These are phyloP conservation scores for Graphiopsis chlorocephala DNA, from an alignment of 2,329 filamentous ascomycete species.

Conservation along the genomic window DNA sequence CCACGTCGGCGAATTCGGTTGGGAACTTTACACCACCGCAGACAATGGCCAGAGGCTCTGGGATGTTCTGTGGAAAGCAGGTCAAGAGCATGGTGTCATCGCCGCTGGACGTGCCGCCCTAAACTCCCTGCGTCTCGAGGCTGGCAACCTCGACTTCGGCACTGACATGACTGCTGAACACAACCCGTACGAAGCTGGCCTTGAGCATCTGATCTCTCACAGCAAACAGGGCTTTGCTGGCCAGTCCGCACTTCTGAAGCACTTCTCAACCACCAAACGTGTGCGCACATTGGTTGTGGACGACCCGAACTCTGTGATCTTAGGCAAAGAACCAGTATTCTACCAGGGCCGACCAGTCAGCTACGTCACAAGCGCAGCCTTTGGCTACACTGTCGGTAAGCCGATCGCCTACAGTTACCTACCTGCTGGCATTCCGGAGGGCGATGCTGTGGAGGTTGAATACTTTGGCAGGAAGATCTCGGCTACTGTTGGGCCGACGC, in stretches of 20 bases:
- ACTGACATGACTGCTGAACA: constrained; percentile 61
- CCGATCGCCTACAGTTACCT: constrained; percentile 61
- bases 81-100: constrained; percentile 54
- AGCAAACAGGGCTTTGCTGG: constrained; percentile 54
- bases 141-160: constrained; percentile 57
- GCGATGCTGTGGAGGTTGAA: constrained; percentile 56
- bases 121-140: constrained; percentile 58
- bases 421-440: constrained; percentile 47
- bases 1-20: constrained; percentile 60
- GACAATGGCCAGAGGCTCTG: constrained; percentile 59
- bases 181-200: constrained; percentile 58
- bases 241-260: constrained; percentile 46
- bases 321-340: constrained; percentile 63
- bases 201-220: constrained; percentile 50
- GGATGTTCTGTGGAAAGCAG: constrained; percentile 57
- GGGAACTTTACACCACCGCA: constrained; percentile 61
- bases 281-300: constrained; percentile 55
- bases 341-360: constrained; percentile 47
- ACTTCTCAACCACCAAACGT: constrained; percentile 35
- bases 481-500: constrained; percentile 42
- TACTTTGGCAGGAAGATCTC: constrained; percentile 57
- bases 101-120: constrained; percentile 59
- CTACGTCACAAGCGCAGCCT: constrained; percentile 61
- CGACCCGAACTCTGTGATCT: constrained; percentile 55
- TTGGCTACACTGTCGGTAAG: constrained; percentile 58